Conservation (phyloP, 1,284 basidiomycete genomes). For the Malassezia arunalokei region DNA sequence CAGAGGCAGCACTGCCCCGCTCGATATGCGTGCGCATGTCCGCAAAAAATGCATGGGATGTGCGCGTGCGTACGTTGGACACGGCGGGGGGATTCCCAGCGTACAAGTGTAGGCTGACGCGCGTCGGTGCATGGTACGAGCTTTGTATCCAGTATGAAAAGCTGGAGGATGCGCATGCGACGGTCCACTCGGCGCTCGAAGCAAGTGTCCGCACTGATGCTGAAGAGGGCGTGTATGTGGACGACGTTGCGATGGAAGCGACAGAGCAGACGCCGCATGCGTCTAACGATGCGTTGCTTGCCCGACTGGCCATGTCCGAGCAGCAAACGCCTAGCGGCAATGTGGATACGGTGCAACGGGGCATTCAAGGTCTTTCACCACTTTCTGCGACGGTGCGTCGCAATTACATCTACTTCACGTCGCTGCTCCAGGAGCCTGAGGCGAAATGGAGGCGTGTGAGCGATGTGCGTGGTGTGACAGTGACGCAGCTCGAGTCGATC, state of each 20-base stretch:
- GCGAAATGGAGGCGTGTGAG: slow-evolving; percentile 83
- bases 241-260: neutral
- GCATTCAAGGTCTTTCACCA: slow-evolving; percentile 37
- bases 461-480: slow-evolving; percentile 73
- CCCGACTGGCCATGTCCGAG: neutral
- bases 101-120: slow-evolving; percentile 15
- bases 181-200: slow-evolving; percentile 20
- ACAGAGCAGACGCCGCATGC: neutral
- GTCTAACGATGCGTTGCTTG: neutral
- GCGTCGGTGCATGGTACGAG: slow-evolving; percentile 6
- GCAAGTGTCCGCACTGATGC: slow-evolving; percentile 4
- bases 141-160: slow-evolving; percentile 17
- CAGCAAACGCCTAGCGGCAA: slow-evolving; percentile 12
- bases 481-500: slow-evolving; percentile 77
- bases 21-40: slow-evolving; percentile 68
- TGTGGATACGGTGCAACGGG: neutral
- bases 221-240: neutral
- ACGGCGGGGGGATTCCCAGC: slow-evolving; percentile 56
- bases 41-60: slow-evolving; percentile 74
- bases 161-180: slow-evolving; percentile 20
- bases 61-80: slow-evolving; percentile 57
- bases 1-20: slow-evolving; percentile 54
- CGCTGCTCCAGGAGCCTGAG: slow-evolving; percentile 89
- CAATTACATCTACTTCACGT: slow-evolving; percentile 94
- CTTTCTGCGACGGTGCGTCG: slow-evolving; percentile 71